Percentiles rank a stretch among this genome's conserved stretches.
Evolutionary conservation across 2,329 filamentous ascomycete species (phyloP).

Genomic region (Exophiala xenobiotica): DNA sequence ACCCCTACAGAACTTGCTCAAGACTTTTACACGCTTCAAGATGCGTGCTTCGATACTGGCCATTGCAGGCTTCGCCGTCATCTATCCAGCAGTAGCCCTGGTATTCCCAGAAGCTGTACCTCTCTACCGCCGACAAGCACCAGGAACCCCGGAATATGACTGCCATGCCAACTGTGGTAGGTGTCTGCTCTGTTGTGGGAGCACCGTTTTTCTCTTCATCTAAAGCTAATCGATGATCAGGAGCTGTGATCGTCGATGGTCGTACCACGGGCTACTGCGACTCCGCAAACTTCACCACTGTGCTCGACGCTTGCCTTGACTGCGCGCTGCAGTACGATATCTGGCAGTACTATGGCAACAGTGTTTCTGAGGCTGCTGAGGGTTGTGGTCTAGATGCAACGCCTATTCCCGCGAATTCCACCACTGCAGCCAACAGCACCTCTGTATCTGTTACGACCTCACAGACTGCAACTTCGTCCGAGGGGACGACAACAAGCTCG

Average conservation of each 20-base stretch:
- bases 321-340: conserved; percentile 47
- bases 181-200: neutral
- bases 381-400: conserved; percentile 28
- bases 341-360: conserved; percentile 46
- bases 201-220: neutral
- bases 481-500: neutral
- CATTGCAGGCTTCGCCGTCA: conserved; percentile 10
- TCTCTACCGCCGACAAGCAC: conserved; percentile 24
- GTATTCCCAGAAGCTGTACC: conserved; percentile 14
- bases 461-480: conserved; percentile 7
- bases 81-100: conserved; percentile 13
- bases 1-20: too few relatives aligned
- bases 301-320: conserved; percentile 38
- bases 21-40: conserved; percentile 6
- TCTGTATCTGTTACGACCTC: conserved; percentile 31
- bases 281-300: conserved; percentile 32
- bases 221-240: conserved; percentile 16
- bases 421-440: conserved; percentile 3
- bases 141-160: conserved; percentile 36
- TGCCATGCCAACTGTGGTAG: conserved; percentile 39
- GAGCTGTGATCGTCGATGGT: conserved; percentile 32
- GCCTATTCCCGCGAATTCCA: conserved; percentile 19
- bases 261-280: conserved; percentile 32
- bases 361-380: conserved; percentile 40
- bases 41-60: conserved; percentile 15